These are phyloP conservation scores for Termitomyces sp. DNA, from an alignment of 1,284 basidiomycete species.

Conservation along the genomic window DNA sequence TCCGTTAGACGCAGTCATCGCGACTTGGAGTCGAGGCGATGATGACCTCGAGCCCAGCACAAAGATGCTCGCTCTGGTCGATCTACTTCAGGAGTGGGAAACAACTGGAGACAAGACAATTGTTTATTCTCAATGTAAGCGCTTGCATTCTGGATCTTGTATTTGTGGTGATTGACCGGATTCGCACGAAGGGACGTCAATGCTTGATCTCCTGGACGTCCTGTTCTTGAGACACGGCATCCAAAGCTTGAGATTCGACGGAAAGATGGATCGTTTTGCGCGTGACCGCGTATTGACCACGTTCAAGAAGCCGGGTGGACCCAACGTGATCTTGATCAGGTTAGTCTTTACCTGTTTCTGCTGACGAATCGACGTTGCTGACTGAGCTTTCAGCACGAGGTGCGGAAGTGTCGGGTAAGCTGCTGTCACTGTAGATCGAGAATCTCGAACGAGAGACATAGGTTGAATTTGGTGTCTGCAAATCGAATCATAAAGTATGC, in stretches of 20 bases:
- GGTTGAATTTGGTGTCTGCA: conserved; percentile 56
- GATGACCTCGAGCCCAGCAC: conserved; percentile 58
- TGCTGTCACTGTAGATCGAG: background rate
- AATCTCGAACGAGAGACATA: conserved; percentile 12
- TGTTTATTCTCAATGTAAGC: conserved; percentile 63
- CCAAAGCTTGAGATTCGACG: conserved; percentile 57
- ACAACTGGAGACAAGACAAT: conserved; percentile 61
- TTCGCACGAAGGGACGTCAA: conserved; percentile 55
- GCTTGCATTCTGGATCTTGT: background rate
- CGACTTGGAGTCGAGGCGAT: conserved; percentile 50
- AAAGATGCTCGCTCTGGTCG: conserved; percentile 59
- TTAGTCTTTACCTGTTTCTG: conserved; percentile 17
- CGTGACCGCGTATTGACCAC: conserved; percentile 44
- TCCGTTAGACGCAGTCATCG: conserved; percentile 37
- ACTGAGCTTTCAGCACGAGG: conserved; percentile 42
- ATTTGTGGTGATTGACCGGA: background rate
- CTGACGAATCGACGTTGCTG: background rate
- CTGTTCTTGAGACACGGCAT: conserved; percentile 54
- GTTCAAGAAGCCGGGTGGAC: conserved; percentile 51
- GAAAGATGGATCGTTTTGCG: conserved; percentile 50
- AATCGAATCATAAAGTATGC: conserved; percentile 64
- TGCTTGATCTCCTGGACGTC: conserved; percentile 60
- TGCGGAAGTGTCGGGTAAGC: conserved; percentile 60
- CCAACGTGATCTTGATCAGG: conserved; percentile 62
- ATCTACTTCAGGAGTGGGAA: conserved; percentile 56